phyloP scores from a whole-genome alignment of 2,329 filamentous ascomycete species.

The Hypoxylon sp. region DNA sequence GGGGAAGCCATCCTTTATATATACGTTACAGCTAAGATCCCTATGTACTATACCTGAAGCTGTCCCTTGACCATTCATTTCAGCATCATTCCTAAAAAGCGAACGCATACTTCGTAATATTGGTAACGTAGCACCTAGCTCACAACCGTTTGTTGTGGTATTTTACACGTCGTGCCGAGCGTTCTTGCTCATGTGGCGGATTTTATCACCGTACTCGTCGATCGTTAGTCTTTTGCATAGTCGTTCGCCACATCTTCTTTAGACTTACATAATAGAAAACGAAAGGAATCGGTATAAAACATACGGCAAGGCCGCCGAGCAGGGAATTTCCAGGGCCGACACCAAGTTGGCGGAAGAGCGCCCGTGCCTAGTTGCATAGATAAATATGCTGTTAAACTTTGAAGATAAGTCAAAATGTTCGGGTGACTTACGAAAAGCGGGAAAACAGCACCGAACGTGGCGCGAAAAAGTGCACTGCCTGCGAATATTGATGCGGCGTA shows the following conservation, averaged over 20 bases:
- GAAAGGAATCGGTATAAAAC: slow-evolving; percentile 46
- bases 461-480: slow-evolving; percentile 46
- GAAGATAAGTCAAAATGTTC: not conserved
- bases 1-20: too few species aligned
- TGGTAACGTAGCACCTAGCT: not conserved
- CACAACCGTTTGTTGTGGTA: not conserved
- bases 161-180: not conserved
- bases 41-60: too few species aligned
- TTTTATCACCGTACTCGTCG: slow-evolving; percentile 22
- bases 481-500: slow-evolving; percentile 48
- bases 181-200: slow-evolving; percentile 33
- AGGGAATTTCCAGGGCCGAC: slow-evolving; percentile 45
- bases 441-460: slow-evolving; percentile 46
- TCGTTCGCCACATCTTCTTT: not conserved
- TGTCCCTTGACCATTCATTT: too few species aligned
- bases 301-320: slow-evolving; percentile 43
- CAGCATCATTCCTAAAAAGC: too few species aligned
- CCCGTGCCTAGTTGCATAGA: slow-evolving; percentile 33
- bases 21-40: too few species aligned
- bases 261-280: slow-evolving; percentile 42
- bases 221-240: not conserved
- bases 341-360: slow-evolving; percentile 42
- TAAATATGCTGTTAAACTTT: not conserved
- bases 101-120: not conserved
- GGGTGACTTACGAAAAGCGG: slow-evolving; percentile 44